A percentile compares a stretch with the other conserved stretches of the same genome.
phyloP scores from a whole-genome alignment of 768 basidiomycete species.

The Harrya chromipes region DNA sequence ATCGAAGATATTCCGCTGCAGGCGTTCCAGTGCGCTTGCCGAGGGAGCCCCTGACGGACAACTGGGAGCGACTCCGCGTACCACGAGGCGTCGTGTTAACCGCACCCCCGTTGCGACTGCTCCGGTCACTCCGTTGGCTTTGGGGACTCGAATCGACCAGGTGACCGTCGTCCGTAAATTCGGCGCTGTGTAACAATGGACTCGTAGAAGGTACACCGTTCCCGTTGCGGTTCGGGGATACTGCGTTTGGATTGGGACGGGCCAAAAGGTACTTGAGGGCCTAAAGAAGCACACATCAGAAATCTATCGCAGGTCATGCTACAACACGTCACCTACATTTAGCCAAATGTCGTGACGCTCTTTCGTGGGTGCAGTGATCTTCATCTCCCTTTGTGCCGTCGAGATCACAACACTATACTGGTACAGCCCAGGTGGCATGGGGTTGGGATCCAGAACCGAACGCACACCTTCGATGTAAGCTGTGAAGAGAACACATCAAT shows the following conservation, averaged over 20 bases:
- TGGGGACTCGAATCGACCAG: constrained; percentile 59
- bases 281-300: constrained; percentile 38
- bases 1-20: constrained; percentile 86
- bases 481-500: constrained; percentile 29
- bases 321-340: constrained; percentile 51
- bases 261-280: constrained; percentile 88
- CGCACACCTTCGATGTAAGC: constrained; percentile 93
- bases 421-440: constrained; percentile 91
- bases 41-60: constrained; percentile 68
- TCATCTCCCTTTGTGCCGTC: constrained; percentile 94
- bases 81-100: constrained; percentile 79
- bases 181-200: constrained; percentile 43
- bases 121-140: constrained; percentile 70
- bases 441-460: constrained; percentile 90
- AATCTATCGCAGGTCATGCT: constrained; percentile 2
- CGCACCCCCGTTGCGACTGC: constrained; percentile 53
- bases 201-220: constrained; percentile 43
- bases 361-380: constrained; percentile 94
- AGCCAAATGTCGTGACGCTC: constrained; percentile 98
- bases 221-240: constrained; percentile 28
- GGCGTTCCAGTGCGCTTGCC: constrained; percentile 89
- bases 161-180: constrained; percentile 51
- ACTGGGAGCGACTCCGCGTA: constrained; percentile 73
- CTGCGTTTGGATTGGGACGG: constrained; percentile 49
- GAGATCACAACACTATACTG: constrained; percentile 92